Conservation (phyloP, 176 grass and related monocot species). For the Echinochloa phyllopogon region DNA sequence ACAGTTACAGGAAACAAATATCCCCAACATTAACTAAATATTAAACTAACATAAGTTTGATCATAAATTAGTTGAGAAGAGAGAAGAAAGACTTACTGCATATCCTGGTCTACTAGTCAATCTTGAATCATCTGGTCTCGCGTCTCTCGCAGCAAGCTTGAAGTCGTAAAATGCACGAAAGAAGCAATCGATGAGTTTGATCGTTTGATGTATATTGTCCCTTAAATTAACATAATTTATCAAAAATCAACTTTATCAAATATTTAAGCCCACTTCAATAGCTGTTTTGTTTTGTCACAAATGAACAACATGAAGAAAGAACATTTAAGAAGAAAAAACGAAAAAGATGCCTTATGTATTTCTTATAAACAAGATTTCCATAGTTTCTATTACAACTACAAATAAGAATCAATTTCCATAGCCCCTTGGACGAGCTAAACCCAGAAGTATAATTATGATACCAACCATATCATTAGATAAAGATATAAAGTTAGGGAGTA, state of each 20-base stretch:
- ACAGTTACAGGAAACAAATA: background rate
- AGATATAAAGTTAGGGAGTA: background rate
- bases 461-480: background rate
- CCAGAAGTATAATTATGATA: slow-evolving; percentile 22
- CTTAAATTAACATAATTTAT: background rate
- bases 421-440: slow-evolving; percentile 3
- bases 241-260: slow-evolving; percentile 1
- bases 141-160: slow-evolving; percentile 58
- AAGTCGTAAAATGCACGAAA: slow-evolving; percentile 35
- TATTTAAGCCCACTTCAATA: background rate
- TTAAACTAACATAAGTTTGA: background rate
- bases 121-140: slow-evolving; percentile 51
- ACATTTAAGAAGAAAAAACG: slow-evolving; percentile 5
- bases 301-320: slow-evolving; percentile 20
- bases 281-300: background rate
- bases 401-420: background rate
- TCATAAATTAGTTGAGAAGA: slow-evolving; percentile 4
- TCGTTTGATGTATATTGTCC: slow-evolving; percentile 10
- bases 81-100: slow-evolving; percentile 59
- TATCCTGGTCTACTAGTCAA: slow-evolving; percentile 54
- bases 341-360: slow-evolving; percentile 4
- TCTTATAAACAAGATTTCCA: slow-evolving; percentile 21
- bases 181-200: slow-evolving; percentile 40
- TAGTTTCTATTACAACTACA: slow-evolving; percentile 15
- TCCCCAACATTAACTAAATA: background rate